Evolutionary conservation across 306 rosid species (phyloP).

Genomic region (Echinosophora koreensis): DNA sequence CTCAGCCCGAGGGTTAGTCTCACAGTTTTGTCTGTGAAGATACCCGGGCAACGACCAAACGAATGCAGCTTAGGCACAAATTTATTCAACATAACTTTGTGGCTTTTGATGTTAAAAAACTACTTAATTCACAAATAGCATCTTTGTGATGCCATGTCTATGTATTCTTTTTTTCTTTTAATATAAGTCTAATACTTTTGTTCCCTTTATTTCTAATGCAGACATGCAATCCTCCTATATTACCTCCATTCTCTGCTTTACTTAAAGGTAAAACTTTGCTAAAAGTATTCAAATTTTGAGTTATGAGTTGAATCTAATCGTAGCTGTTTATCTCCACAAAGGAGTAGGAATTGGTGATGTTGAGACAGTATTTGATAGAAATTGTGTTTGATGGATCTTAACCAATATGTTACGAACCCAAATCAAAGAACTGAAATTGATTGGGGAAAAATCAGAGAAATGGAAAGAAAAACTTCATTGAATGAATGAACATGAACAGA

Average conservation of each 20-base stretch:
- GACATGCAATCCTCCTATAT: slow-evolving; percentile 64
- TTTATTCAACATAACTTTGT: slow-evolving; percentile 2
- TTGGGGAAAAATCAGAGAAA: no score
- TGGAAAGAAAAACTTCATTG: no score
- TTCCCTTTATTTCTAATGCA: slow-evolving; percentile 38
- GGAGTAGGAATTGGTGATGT: slow-evolving; percentile 31
- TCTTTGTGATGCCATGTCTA: background rate
- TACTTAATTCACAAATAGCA: background rate
- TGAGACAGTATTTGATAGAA: background rate
- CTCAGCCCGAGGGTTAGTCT: no score
- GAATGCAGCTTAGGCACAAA: background rate
- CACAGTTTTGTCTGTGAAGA: no score
- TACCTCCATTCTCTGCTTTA: slow-evolving; percentile 58
- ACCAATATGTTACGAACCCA: no score
- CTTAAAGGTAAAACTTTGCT: slow-evolving; percentile 51
- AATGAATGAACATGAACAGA: no score
- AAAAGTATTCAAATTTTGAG: background rate
- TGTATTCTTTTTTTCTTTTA: background rate
- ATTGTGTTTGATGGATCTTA: slow-evolving; percentile 19
- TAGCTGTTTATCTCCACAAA: slow-evolving; percentile 6
- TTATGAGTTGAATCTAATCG: background rate
- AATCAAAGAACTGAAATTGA: no score
- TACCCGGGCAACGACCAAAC: no score
- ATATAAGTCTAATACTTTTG: slow-evolving; percentile 9
- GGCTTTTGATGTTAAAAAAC: slow-evolving; percentile 26